A percentile compares a stretch with the other conserved stretches of the same genome.
These are phyloP conservation scores for Brassica cretica DNA, from an alignment of 345 rosid genomes.

Conservation along the genomic window DNA sequence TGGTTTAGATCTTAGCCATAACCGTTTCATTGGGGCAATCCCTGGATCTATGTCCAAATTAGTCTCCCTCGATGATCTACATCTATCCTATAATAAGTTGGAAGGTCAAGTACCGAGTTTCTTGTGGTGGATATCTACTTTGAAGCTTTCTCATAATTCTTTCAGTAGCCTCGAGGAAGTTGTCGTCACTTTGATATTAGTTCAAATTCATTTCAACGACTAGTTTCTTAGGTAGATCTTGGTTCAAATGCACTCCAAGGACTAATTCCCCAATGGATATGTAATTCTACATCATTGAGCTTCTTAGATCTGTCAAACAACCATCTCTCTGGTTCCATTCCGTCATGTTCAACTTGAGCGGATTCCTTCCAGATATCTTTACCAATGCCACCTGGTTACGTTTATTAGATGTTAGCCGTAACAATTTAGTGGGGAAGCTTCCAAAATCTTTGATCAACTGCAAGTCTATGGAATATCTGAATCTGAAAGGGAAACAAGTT, in stretches of 20 bases:
- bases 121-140: not conserved
- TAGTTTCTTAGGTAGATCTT: not conserved
- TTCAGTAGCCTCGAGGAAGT: not conserved
- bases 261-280: not conserved
- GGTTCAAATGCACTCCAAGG: not conserved
- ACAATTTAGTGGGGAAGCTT: too few species aligned
- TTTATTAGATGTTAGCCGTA: too few species aligned
- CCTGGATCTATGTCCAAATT: not conserved
- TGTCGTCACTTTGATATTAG: not conserved
- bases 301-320: not conserved
- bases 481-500: not conserved
- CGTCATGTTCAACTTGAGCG: not conserved
- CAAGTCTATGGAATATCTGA: too few species aligned
- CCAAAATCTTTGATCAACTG: too few species aligned
- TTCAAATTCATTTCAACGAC: not conserved
- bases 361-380: not conserved
- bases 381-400: not conserved
- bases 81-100: not conserved
- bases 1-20: not conserved
- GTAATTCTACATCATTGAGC: not conserved
- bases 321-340: not conserved
- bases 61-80: not conserved
- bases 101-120: not conserved
- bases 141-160: not conserved
- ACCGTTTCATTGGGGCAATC: not conserved